These are phyloP conservation scores for Tolypocladium ovalisporum DNA, from an alignment of 2,329 filamentous ascomycete species.

Conservation along the genomic window DNA sequence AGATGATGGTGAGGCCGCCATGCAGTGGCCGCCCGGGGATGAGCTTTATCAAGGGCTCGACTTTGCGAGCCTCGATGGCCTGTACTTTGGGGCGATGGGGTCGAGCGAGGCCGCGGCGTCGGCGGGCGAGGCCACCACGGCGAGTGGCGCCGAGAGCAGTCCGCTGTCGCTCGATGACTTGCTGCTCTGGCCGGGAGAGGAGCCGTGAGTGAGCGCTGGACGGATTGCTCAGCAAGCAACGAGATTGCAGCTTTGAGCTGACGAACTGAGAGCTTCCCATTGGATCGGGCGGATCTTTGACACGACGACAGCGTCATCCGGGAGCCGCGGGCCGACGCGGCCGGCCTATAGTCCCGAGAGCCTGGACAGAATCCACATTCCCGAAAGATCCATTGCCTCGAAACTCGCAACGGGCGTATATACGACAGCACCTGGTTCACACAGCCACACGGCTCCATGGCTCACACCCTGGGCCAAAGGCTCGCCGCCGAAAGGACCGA, in stretches of 20 bases:
- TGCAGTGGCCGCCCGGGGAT: conserved; percentile 3
- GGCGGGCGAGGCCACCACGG: neutral
- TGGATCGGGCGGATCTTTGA: neutral
- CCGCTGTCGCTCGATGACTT: conserved; percentile 8
- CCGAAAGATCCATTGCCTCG: neutral
- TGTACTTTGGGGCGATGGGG: neutral
- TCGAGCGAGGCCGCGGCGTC: neutral
- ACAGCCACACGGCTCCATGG: neutral
- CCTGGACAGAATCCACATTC: neutral
- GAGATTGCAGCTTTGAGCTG: neutral
- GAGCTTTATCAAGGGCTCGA: neutral
- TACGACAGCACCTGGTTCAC: neutral
- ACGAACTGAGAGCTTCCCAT: neutral
- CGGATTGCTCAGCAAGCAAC: neutral
- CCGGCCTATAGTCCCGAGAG: neutral
- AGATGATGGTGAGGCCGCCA: neutral
- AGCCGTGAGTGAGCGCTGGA: neutral
- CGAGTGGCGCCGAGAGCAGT: neutral
- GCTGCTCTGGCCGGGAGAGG: conserved; percentile 7
- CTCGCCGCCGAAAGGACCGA: neutral
- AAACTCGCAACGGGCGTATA: neutral
- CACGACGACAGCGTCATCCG: neutral
- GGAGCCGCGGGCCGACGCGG: neutral
- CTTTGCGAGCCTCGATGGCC: neutral
- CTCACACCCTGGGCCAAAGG: neutral